Base-by-base conservation (phyloP, 306 rosid species). In the Begonia peltatifolia region DNA sequence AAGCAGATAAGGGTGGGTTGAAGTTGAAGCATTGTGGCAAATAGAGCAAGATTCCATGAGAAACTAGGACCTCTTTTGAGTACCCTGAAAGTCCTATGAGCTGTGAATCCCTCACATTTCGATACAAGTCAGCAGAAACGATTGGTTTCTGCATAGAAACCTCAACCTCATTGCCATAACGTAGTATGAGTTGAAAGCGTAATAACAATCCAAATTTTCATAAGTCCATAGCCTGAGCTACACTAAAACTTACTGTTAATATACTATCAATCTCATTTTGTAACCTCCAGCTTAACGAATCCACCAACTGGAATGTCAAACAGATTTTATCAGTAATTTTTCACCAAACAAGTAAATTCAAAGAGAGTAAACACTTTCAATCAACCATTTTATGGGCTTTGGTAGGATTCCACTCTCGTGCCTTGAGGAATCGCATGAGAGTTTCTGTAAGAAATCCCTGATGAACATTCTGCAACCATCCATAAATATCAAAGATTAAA, bases 1-100 rank as follows among this genome's bases (percentile, higher is more conserved):
- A 30, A 30, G 38, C 38, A 30, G 5, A 30, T 6, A 30, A 30
- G 38, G 38, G 38, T 25, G 35, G 4, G 35, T 25, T 25, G 35
- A 6, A 30, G 8, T 30, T 7, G 38, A 30, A 4, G 38, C 6
- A 30, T 30, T 30, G 38, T 30, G 38, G 38, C 6, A 30, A 6
- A 30, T 5, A 6, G 38, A 30, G 38, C 38, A 30, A 30, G 38
- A 30, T 30, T 30, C 23, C 38, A 30, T 30, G 38, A 30, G 38
- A 30, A 30, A 30, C 6, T 5, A 30, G 8, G 10, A 49, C 97
- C 97, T 90, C 92, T 73, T 68, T 83, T 47, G 97, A 80, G 84
- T 78, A 80, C 68, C 97, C 97, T 22, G 95, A 86, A 79, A 83
- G 54, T 50, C 97, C 97, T 57, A 84, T 74, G 69, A 90, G 94